Evolutionary conservation across 2,329 filamentous ascomycete genomes (phyloP), one percentile per base, ranked within the genome.

Genomic region (Penicillium sp.): DNA sequence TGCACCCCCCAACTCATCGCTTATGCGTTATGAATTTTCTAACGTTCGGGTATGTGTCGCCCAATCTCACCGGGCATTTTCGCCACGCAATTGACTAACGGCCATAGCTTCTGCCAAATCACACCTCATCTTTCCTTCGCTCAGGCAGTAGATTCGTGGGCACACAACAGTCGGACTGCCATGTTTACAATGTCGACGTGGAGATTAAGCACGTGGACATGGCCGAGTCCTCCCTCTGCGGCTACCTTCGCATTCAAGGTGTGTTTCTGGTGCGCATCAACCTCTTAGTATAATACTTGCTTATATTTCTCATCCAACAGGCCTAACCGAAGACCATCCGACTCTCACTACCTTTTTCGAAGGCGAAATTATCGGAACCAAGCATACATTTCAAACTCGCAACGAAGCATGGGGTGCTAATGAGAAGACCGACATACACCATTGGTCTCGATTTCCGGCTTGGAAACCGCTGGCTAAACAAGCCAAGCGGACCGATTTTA

Each of bases 321-420:
- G 92, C 47, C 79, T 99, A 15, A 97, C 94, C 0, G 88, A 95
- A 69, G 92, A 96, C 73, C 93, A 97, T 70, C 93, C 93, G 12
- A 96, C 92, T n/a, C 79, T 99, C 46, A 97, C 93, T 8, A 99
- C 94, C 1, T 99, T 95, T 71, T 99, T 99, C 65, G 93, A 97
- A 74, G 92, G 93, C 70, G 94, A 99, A 74, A 95, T 99, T 49
- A 96, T 99, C 60, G 94, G 94, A 45, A 87, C 86, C 52, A 95
- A 95, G 69, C 92, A 97, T 75, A 88, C 85, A n/a, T 99, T 99
- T 76, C 83, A 88, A 58, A 99, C 94, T 34, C 85, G 89, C 59
- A 90, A 96, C 70, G 84, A 89, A 52, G 85, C 85, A 64, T 99
- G 94, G 94, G 94, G 93, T 48, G 93, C 91, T 43, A 93, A 83